A percentile compares a stretch with the other conserved stretches of the same genome.
Conservation (phyloP, 495 filamentous ascomycete genomes). For the Mycothermus thermophilus region DNA sequence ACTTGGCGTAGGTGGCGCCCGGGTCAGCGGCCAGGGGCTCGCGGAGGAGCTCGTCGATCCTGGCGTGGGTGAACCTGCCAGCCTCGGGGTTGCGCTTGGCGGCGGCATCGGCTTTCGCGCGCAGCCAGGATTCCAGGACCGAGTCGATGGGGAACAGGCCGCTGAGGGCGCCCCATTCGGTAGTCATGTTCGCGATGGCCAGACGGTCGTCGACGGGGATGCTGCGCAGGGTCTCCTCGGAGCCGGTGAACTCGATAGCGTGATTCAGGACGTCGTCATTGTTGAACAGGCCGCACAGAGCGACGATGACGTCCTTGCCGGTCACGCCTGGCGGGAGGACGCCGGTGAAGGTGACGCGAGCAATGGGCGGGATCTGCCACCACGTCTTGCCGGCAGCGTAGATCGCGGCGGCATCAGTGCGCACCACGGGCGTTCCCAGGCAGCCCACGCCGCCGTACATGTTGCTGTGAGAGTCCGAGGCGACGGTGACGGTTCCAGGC, state of each 20-base stretch:
- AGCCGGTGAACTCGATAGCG: constrained; percentile 77
- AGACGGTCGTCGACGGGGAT: constrained; percentile 65
- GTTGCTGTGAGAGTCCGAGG: constrained; percentile 73
- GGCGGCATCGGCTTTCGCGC: constrained; percentile 56
- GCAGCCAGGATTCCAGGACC: constrained; percentile 60
- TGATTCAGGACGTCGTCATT: constrained; percentile 88
- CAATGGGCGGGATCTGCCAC: constrained; percentile 84
- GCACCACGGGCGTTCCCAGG: constrained; percentile 65
- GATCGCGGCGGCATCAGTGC: constrained; percentile 76
- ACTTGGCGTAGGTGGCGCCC: constrained; percentile 71
- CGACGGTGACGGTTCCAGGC: constrained; percentile 75
- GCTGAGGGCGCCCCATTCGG: constrained; percentile 80
- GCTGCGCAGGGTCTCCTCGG: constrained; percentile 60
- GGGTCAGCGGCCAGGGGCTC: constrained; percentile 58
- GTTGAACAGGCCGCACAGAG: constrained; percentile 76
- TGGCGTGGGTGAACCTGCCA: constrained; percentile 44
- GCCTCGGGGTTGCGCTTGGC: constrained; percentile 30
- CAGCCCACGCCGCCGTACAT: constrained; percentile 80
- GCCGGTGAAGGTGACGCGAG: constrained; percentile 65
- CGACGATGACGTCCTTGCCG: constrained; percentile 91
- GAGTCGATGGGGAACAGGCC: constrained; percentile 71
- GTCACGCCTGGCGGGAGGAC: constrained; percentile 67
- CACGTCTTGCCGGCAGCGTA: constrained; percentile 77
- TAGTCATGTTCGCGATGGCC: constrained; percentile 89
- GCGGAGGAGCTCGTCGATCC: constrained; percentile 56